These are phyloP conservation scores for Leucosporidium creatinivorum DNA, from an alignment of 768 basidiomycete genomes.

Conservation along the genomic window DNA sequence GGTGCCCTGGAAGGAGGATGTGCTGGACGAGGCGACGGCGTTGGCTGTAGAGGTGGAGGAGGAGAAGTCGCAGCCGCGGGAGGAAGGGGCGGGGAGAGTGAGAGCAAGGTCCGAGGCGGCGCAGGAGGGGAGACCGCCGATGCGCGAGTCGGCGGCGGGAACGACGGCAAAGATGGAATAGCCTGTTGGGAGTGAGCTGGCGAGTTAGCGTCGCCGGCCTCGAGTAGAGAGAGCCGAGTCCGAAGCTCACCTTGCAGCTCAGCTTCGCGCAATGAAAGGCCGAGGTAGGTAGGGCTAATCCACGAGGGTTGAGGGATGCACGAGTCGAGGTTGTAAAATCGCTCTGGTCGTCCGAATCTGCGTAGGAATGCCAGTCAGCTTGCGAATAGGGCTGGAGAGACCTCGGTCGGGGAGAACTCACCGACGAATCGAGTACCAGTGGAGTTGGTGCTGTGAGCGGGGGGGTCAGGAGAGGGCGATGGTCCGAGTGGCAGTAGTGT, in stretches of 20 bases:
- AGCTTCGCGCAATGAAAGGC: slow-evolving; percentile 32
- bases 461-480: not conserved
- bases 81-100: slow-evolving; percentile 12
- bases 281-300: slow-evolving; percentile 33
- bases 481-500: slow-evolving; percentile 34
- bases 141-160: slow-evolving; percentile 8
- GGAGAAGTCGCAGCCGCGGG: not conserved
- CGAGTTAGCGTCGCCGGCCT: too few relatives aligned
- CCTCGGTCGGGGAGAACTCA: too few relatives aligned
- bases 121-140: slow-evolving; percentile 12
- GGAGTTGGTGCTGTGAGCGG: slow-evolving; percentile 15
- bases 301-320: slow-evolving; percentile 30
- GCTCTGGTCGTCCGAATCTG: slow-evolving; percentile 11
- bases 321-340: slow-evolving; percentile 36
- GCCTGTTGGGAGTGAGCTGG: not conserved
- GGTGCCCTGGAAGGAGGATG: too few relatives aligned
- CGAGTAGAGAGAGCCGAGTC: not conserved
- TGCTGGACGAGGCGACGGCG: too few relatives aligned
- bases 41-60: not conserved
- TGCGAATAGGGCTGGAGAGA: not conserved
- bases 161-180: slow-evolving; percentile 36
- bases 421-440: slow-evolving; percentile 31
- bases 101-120: slow-evolving; percentile 12
- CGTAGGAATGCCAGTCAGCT: not conserved
- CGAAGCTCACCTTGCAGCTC: slow-evolving; percentile 28